Evolutionary conservation across 495 filamentous ascomycete species (phyloP).

Genomic region (Pseudoneurospora amorphoporcata): DNA sequence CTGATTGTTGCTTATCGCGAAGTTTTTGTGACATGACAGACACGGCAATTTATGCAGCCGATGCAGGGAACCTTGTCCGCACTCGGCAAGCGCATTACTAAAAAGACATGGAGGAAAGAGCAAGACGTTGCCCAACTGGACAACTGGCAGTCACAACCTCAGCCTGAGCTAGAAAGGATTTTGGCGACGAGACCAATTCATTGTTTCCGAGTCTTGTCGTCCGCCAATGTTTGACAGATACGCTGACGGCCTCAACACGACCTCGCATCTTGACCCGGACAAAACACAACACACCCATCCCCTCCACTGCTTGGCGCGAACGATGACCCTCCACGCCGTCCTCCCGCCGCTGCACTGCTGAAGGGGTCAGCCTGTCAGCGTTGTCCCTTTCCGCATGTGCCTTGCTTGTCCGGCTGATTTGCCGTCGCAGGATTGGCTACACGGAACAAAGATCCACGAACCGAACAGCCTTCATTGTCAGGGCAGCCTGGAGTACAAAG

Average conservation of each 20-base stretch:
- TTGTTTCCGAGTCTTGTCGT: not conserved
- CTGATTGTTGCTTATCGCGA: not conserved
- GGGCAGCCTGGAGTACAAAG: not conserved
- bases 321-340: not conserved
- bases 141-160: not conserved
- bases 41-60: not conserved
- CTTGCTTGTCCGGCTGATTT: slow-evolving; percentile 15
- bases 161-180: not conserved
- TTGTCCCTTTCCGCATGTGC: slow-evolving; percentile 20
- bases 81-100: not conserved
- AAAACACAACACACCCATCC: not conserved
- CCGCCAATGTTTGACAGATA: not conserved
- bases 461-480: not conserved
- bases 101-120: not conserved
- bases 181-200: not conserved
- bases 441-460: not conserved
- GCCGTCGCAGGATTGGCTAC: slow-evolving; percentile 8
- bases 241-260: not conserved
- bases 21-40: not conserved
- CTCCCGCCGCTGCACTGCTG: not conserved
- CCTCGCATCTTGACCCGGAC: not conserved
- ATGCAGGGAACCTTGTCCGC: not conserved
- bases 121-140: not conserved
- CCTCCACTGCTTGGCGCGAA: not conserved
- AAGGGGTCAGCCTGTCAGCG: slow-evolving; percentile 16